Evolutionary conservation across 2,329 filamentous ascomycete genomes (phyloP).

Genomic region (Ceratocystis eucalypticola): DNA sequence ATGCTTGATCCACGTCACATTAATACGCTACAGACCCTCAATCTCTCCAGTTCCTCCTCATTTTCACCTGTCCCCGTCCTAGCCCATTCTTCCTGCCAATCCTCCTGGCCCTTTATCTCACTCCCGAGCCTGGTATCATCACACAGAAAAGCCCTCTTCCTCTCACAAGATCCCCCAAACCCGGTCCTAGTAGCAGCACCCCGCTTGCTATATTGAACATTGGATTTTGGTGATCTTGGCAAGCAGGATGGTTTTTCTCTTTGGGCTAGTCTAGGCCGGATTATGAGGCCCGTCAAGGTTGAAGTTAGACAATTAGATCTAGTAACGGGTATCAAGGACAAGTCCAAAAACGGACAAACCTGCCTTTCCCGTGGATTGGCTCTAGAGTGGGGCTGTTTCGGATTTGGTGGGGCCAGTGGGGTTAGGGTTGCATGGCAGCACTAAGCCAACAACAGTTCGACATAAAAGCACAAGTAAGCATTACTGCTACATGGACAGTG

Average conservation of each 20-base stretch:
- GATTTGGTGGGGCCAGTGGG: background rate
- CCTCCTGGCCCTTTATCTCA: background rate
- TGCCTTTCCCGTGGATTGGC: background rate
- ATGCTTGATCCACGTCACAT: constrained; percentile 9
- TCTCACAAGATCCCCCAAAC: background rate
- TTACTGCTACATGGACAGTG: no score
- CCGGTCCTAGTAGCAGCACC: background rate
- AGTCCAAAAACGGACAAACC: background rate
- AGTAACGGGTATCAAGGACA: background rate
- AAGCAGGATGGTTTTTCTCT: background rate
- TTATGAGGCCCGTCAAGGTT: background rate
- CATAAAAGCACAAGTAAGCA: no score
- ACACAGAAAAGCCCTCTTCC: background rate
- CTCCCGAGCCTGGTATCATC: background rate
- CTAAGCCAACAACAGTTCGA: no score
- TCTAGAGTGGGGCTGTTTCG: background rate
- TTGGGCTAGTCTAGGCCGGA: background rate
- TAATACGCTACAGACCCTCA: background rate
- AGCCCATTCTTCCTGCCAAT: background rate
- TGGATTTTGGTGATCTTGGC: constrained; percentile 3
- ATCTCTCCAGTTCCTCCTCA: background rate
- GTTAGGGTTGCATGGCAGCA: background rate
- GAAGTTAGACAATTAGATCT: background rate
- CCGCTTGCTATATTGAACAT: background rate
- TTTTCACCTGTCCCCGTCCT: background rate